phyloP scores from a whole-genome alignment of 768 basidiomycete genomes.

The Amylocystis lapponica region DNA sequence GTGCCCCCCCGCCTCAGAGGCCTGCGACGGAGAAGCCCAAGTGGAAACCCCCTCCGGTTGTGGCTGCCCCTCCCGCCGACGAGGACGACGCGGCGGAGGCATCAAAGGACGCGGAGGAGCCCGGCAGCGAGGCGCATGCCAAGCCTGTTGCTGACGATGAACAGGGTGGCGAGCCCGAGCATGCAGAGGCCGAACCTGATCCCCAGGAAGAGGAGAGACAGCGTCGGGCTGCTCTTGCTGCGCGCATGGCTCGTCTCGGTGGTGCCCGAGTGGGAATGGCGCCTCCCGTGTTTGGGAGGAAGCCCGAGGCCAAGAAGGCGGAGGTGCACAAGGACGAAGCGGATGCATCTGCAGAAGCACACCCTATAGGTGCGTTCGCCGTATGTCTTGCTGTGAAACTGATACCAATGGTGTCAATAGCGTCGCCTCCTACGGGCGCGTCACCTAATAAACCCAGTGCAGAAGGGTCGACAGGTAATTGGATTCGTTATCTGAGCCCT shows the following conservation, averaged over 20 bases:
- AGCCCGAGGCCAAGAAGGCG: constrained; percentile 35
- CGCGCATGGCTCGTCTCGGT: constrained; percentile 89
- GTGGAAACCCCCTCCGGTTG: constrained; percentile 75
- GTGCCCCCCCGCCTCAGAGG: constrained; percentile 45
- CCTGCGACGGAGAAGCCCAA: constrained; percentile 67
- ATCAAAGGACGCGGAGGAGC: constrained; percentile 8
- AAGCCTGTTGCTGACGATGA: constrained; percentile 1
- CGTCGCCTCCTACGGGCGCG: not conserved
- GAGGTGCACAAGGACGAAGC: constrained; percentile 22
- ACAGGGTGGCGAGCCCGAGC: constrained; percentile 26
- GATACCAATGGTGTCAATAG: not conserved
- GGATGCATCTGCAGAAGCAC: constrained; percentile 10
- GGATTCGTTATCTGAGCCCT: not conserved
- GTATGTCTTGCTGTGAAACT: not conserved
- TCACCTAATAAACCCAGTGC: too few relatives aligned
- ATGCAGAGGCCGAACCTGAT: constrained; percentile 34
- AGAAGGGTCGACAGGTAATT: constrained; percentile 7
- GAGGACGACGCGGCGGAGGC: constrained; percentile 16
- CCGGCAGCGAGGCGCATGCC: constrained; percentile 12
- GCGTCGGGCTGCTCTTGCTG: constrained; percentile 81
- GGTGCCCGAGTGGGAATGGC: constrained; percentile 80
- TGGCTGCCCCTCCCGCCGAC: constrained; percentile 5
- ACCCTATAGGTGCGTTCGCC: not conserved
- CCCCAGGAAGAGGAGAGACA: constrained; percentile 71
- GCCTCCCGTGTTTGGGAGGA: constrained; percentile 54